phyloP scores from a whole-genome alignment of 305 asterid species.

The Fraxinus dipetala region DNA sequence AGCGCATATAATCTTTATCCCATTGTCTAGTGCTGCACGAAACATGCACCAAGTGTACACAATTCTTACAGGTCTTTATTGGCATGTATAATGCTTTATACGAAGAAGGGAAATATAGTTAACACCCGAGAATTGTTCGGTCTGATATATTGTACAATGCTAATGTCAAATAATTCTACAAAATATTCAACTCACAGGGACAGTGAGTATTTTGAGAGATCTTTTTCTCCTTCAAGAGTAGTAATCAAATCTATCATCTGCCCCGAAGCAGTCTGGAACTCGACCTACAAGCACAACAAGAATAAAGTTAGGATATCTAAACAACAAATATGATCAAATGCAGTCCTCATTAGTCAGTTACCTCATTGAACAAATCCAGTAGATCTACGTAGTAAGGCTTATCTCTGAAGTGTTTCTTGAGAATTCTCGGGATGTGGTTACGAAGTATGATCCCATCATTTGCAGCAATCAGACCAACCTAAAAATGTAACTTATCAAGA shows the following conservation, averaged over 20 bases:
- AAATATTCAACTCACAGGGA: constrained; percentile 58
- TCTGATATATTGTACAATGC: neutral
- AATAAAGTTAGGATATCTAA: constrained; percentile 8
- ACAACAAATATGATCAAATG: constrained; percentile 5
- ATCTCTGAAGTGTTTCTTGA: constrained; percentile 80
- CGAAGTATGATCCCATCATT: constrained; percentile 87
- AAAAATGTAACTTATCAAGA: constrained; percentile 27
- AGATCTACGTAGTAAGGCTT: constrained; percentile 74
- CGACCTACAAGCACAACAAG: constrained; percentile 50
- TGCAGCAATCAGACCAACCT: constrained; percentile 88
- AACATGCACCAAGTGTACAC: neutral
- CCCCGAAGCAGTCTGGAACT: constrained; percentile 93
- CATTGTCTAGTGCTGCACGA: neutral
- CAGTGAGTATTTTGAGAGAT: constrained; percentile 78
- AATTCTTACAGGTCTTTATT: neutral
- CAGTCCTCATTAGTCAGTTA: constrained; percentile 25
- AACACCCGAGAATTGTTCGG: neutral
- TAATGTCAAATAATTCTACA: neutral
- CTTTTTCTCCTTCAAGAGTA: constrained; percentile 87
- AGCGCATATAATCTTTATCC: neutral
- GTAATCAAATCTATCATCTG: constrained; percentile 94
- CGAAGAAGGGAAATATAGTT: neutral
- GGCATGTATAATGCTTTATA: neutral
- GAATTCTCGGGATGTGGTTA: constrained; percentile 89
- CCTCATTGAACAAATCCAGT: constrained; percentile 89